Base-by-base conservation (phyloP, 2,329 filamentous ascomycete species). In the Calonectria hawksworthii region DNA sequence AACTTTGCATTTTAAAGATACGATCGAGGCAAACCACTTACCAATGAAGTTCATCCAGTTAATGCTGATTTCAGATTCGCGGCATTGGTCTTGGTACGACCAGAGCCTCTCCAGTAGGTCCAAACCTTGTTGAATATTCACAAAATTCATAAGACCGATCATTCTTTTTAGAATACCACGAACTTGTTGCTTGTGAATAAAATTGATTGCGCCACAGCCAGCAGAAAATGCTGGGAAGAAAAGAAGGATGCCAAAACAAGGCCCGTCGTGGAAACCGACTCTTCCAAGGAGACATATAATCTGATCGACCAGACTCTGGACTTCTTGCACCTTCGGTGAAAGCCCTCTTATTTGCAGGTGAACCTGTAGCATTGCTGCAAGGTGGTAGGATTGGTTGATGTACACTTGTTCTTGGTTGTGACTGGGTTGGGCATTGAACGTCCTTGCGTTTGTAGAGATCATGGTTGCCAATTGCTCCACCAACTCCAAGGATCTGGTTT, bases 141-240 rank as follows among this genome's bases (percentile, higher is more conserved):
- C 41, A 16, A 72, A 54, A 4, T 64, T 21, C 34, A 38, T 68
- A 32, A 38, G 59, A 8, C 50, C 23, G 3, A 41, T 26, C 64
- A 72, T 68, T 14, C 21, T 34, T n/a, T 23, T 44, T 32, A 72
- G n/a, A 54, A 72, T 21, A 21, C 30, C n/a, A 26, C 41, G 16
- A 26, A 72, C 70, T 23, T 63, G 52, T 3, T 61, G 52, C 26
- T n/a, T 68, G 2, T 72, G 54, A 1, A 18, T 16, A 11, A 8
- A 1, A 26, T 16, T 52, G 4, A 59, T 44, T 3, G 70, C 70
- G 8, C 70, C 64, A 36, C 70, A 72, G 4, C 70, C 64, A 2
- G 70, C 70, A 44, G 70, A 72, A 30, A 72, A 72, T 5, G 67
- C 21, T 1, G 70, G 70, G 32, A 72, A 72, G 2, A 72, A 65